These are phyloP conservation scores for Saccharomyces uvarum DNA, from an alignment of 1,139 yeast species.

Conservation along the genomic window DNA sequence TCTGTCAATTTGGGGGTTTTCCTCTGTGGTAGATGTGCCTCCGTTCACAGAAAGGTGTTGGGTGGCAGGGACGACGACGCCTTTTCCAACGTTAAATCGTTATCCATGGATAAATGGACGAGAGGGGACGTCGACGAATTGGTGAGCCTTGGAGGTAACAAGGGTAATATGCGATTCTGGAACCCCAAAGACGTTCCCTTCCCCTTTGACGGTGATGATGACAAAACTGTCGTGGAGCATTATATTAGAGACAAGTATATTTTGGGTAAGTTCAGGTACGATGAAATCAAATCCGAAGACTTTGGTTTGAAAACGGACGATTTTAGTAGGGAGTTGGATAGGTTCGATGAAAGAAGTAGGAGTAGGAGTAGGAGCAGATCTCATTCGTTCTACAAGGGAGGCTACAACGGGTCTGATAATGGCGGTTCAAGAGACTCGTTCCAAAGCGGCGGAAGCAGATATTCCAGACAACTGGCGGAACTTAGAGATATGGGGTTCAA, in stretches of 20 bases:
- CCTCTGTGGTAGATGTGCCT: slow-evolving; percentile 73
- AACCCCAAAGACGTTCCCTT: slow-evolving; percentile 48
- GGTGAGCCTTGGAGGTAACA: slow-evolving; percentile 29
- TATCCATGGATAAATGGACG: slow-evolving; percentile 75
- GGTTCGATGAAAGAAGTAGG: slow-evolving; percentile 3
- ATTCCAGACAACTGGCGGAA: slow-evolving; percentile 20
- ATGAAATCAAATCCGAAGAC: slow-evolving; percentile 21
- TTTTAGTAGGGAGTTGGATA: not conserved
- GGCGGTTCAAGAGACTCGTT: slow-evolving; percentile 5
- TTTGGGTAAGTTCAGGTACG: slow-evolving; percentile 45
- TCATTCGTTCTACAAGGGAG: slow-evolving; percentile 1
- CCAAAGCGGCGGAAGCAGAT: slow-evolving; percentile 1
- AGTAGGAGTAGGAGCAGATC: slow-evolving; percentile 9
- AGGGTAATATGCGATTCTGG: slow-evolving; percentile 34
- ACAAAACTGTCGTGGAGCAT: slow-evolving; percentile 38
- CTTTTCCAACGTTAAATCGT: slow-evolving; percentile 33
- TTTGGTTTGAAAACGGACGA: slow-evolving; percentile 10
- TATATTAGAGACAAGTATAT: slow-evolving; percentile 54
- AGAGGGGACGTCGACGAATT: slow-evolving; percentile 27
- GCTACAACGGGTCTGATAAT: slow-evolving; percentile 6
- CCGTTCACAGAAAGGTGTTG: slow-evolving; percentile 37
- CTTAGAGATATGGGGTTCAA: slow-evolving; percentile 25
- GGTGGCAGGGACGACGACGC: slow-evolving; percentile 29
- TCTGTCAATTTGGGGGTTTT: slow-evolving; percentile 44
- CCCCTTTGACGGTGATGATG: slow-evolving; percentile 50